Conservation (phyloP, 2,329 filamentous ascomycete genomes). For the Eutypa lata region DNA sequence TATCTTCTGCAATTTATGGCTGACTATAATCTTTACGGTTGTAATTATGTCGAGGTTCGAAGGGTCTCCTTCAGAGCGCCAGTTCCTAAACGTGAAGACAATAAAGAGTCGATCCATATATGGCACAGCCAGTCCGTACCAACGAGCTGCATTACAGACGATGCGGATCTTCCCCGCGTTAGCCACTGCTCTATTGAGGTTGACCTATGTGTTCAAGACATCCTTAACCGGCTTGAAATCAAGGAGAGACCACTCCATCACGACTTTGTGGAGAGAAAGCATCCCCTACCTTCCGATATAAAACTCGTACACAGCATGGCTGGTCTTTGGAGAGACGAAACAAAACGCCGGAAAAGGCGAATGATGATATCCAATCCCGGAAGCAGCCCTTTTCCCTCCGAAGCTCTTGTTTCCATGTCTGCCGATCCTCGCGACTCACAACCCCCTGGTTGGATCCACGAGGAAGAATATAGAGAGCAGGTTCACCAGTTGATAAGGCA, state of each 20-base stretch:
- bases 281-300: constrained; percentile 61
- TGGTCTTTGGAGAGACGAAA: constrained; percentile 88
- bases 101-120: constrained; percentile 58
- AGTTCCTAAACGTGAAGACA: constrained; percentile 65
- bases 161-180: constrained; percentile 64
- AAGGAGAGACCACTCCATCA: constrained; percentile 79
- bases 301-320: constrained; percentile 95
- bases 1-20: constrained; percentile 96
- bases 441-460: constrained; percentile 86
- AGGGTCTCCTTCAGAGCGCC: constrained; percentile 73
- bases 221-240: constrained; percentile 76
- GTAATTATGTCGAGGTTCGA: constrained; percentile 74
- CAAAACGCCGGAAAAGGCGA: constrained; percentile 68
- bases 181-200: constrained; percentile 90
- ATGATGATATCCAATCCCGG: constrained; percentile 63
- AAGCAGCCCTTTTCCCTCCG: constrained; percentile 75
- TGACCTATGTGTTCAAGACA: constrained; percentile 85
- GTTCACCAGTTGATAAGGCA: constrained; percentile 60
- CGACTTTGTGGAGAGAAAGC: constrained; percentile 72
- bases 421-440: constrained; percentile 71
- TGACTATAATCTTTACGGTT: constrained; percentile 96
- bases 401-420: constrained; percentile 85
- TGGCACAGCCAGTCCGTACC: constrained; percentile 80
- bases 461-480: constrained; percentile 73
- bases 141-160: constrained; percentile 55